A percentile compares a stretch with the other conserved stretches of the same genome.
Evolutionary conservation across 2,329 filamentous ascomycete genomes (phyloP).

Genomic region (Talaromyces marneffei): DNA sequence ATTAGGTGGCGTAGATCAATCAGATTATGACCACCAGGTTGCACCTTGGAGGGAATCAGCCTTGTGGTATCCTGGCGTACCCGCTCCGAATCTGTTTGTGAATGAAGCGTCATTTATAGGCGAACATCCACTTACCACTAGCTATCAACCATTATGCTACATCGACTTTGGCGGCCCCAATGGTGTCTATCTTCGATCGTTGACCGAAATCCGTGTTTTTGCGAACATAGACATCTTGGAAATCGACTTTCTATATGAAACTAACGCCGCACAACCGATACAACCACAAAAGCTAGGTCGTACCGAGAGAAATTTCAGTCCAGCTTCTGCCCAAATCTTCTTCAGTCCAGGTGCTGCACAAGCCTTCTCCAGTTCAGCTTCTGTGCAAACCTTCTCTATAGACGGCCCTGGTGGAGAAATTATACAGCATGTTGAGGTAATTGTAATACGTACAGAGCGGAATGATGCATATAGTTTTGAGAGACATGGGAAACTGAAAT

Average conservation of each 20-base stretch:
- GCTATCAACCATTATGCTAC: slow-evolving; percentile 3
- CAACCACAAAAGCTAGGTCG: background rate
- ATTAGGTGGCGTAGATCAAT: background rate
- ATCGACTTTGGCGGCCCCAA: slow-evolving; percentile 8
- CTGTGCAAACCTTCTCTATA: background rate
- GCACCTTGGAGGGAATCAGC: slow-evolving; percentile 1
- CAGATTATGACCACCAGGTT: background rate
- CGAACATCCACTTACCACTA: background rate
- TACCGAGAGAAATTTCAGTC: background rate
- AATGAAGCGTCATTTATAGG: slow-evolving; percentile 2
- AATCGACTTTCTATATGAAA: slow-evolving; percentile 3
- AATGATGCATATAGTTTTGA: background rate
- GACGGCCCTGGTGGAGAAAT: slow-evolving; percentile 5
- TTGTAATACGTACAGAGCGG: background rate
- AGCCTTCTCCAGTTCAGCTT: too few species aligned
- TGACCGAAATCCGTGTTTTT: slow-evolving; percentile 1
- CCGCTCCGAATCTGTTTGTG: background rate
- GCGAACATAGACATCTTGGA: background rate
- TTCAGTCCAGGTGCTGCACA: too few species aligned
- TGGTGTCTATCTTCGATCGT: slow-evolving; percentile 5
- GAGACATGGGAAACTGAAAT: slow-evolving; percentile 1
- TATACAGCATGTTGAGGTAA: slow-evolving; percentile 7
- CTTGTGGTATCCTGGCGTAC: slow-evolving; percentile 7
- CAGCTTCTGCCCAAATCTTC: background rate
- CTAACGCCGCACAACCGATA: background rate